Evolutionary conservation across 768 basidiomycete genomes (phyloP), one percentile per base, ranked within the genome.

Genomic region (Xerocomus brunneocitrinus): DNA sequence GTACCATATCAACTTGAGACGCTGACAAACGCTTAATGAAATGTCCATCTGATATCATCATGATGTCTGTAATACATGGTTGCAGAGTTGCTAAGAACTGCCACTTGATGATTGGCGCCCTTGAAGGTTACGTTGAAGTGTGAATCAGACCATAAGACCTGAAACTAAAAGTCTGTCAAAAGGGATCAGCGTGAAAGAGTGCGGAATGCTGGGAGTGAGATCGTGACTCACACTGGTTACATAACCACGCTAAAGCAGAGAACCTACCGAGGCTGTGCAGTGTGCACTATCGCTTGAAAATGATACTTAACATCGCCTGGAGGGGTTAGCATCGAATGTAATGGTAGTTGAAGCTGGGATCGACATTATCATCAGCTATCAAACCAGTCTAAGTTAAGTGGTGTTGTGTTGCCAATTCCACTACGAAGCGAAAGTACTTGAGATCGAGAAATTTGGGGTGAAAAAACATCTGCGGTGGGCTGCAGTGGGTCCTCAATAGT

Each of bases 1-100:
- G 53, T 58, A 39, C 48, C 38, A 8, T 43, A 43, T 44, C 49
- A 40, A 52, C 44, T 31, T n/a, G 19, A 39, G 46, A 39, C 36
- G 13, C 32, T 16, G 25, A 28, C 42, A 27, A 8, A 28, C 40
- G 47, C 24, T 25, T 36, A 25, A 47, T 30, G 36, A 38, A 28
- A 16, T 5, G 7, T 14, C 32, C 24, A 27, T 8, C 7, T 27
- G 27, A 19, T 36, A 12, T 28, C 36, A 38, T 25, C 34, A 8
- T 40, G 38, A 38, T 32, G 39, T 25, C 8, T 27, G 25, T 4
- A 35, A 25, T 43, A 16, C 27, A 25, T 3, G 28, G 9, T 19
- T 31, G 16, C 35, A 9, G 8, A 38, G 22, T 22, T 48, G 47
- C 35, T 4, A 28, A 38, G 25, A 16, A 36, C 47, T 9, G 47